Evolutionary conservation across 2,329 filamentous ascomycete genomes (phyloP).

Genomic region (Fusarium begoniae): DNA sequence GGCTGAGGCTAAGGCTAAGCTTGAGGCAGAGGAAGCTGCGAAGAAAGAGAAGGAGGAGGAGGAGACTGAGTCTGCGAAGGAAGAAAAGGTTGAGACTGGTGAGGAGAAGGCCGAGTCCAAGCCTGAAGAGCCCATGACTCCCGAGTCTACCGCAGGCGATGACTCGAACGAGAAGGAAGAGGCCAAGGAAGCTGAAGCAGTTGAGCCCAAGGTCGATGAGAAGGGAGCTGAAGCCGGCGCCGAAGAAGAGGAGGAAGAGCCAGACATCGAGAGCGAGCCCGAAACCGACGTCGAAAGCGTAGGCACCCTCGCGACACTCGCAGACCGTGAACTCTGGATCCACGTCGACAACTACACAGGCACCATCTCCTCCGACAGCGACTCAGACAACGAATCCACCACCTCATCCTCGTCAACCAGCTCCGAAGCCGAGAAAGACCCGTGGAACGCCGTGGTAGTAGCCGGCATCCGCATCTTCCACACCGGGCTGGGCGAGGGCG

Average conservation of each 20-base stretch:
- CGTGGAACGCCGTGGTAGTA: slow-evolving; percentile 72
- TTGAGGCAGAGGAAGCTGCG: slow-evolving; percentile 41
- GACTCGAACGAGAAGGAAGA: slow-evolving; percentile 2
- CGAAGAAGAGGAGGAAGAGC: not conserved
- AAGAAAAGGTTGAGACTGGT: not conserved
- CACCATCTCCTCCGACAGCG: slow-evolving; percentile 8
- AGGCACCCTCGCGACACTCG: slow-evolving; percentile 51
- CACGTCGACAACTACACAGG: slow-evolving; percentile 34
- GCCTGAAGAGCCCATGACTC: slow-evolving; percentile 32
- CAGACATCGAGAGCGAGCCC: slow-evolving; percentile 1
- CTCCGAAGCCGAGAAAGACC: slow-evolving; percentile 64
- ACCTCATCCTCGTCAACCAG: slow-evolving; percentile 53
- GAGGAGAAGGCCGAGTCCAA: slow-evolving; percentile 12
- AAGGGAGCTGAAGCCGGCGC: not conserved
- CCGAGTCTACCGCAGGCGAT: slow-evolving; percentile 23
- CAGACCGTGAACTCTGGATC: slow-evolving; percentile 52
- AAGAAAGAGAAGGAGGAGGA: slow-evolving; percentile 25
- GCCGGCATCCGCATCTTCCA: slow-evolving; percentile 70
- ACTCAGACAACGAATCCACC: not conserved
- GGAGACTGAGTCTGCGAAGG: not conserved
- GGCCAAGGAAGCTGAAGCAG: not conserved
- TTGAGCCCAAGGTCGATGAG: not conserved
- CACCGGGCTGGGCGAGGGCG: slow-evolving; percentile 50
- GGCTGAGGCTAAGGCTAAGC: slow-evolving; percentile 2
- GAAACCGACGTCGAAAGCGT: slow-evolving; percentile 44